Conservation (phyloP, 2,329 filamentous ascomycete genomes). For the Alternaria rosae region DNA sequence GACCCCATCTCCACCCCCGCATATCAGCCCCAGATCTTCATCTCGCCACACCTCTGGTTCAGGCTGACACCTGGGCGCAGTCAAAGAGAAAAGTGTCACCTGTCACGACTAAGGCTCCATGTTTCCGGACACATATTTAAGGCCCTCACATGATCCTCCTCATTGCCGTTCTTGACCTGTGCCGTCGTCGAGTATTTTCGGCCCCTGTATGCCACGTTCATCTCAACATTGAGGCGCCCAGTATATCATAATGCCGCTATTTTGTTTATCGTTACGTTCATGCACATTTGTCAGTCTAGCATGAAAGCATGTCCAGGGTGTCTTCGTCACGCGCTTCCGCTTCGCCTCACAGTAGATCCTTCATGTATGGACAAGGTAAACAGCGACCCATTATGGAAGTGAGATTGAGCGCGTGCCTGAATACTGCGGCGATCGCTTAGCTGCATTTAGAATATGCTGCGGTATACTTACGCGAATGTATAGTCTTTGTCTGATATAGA, state of each 20-base stretch:
- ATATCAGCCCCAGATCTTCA: slow-evolving; percentile 6
- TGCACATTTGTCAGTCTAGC: not conserved
- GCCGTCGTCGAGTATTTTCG: not conserved
- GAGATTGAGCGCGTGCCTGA: not conserved
- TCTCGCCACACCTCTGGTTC: not conserved
- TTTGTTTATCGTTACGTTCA: not conserved
- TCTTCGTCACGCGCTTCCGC: not conserved
- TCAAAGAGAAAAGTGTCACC: not conserved
- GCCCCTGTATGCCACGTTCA: not conserved
- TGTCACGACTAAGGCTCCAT: not conserved
- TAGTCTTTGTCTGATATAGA: not conserved
- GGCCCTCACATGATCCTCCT: not conserved
- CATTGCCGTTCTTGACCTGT: not conserved
- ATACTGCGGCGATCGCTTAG: not conserved
- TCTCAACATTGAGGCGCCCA: not conserved
- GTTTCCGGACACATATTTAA: not conserved
- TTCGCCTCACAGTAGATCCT: not conserved
- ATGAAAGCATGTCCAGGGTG: not conserved
- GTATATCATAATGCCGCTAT: not conserved
- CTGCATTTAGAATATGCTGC: not conserved
- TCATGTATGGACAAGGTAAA: not conserved
- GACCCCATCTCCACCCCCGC: not conserved
- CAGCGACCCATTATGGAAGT: not conserved
- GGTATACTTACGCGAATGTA: not conserved
- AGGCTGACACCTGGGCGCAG: not conserved